Base-by-base conservation (phyloP, 305 asterid genomes). In the Rubia peregrina region DNA sequence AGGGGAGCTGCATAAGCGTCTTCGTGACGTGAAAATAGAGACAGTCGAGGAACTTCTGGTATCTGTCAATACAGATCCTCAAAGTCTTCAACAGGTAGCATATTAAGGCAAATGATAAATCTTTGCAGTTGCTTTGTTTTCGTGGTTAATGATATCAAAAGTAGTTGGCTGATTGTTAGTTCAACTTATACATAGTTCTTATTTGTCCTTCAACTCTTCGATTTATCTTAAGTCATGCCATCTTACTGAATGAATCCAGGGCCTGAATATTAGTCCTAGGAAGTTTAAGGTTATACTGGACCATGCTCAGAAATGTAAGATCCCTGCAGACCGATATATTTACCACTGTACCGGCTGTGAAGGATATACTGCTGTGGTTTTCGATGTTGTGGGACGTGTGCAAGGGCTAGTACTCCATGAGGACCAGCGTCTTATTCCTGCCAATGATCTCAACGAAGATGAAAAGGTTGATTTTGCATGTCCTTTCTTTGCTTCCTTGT, bases 391-490 rank as follows among this genome's bases (percentile, higher is more conserved):
- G 36, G 75, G 75, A 21, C 42, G 26, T 36, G 55, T 72, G 33
- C 65, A 10, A 51, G 75, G 75, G 42, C 40, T 72, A 46, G 14
- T 51, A 16, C 17, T 21, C 8, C 12, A 51, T 64, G 75, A 14
- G 11, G 33, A 72, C 21, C 22, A 14, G 14, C 16, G 12, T 14
- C 53, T 65, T 41, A 46, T 65, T 49, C 71, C 46, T 3, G 14
- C 57, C 9, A 66, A 73, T 46, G 41, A 41, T 56, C 76, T 73
- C 22, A 43, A 55, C 2, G 76, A 73, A 65, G 66, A 73, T 53
- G 71, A 65, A 53, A 73, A 73, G 76, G 76, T 73, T 73, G 16
- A 19, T 48, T 64, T 65, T 22, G n/a, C 46, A 38, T 65, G 1
- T 42, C 51, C 33, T 22, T 26, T 26, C 30, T 26, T 26, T 26